A percentile compares a stretch with the other conserved stretches of the same genome.
These are phyloP conservation scores for Theobroma cacao DNA, from an alignment of 345 rosid species.

Conservation along the genomic window DNA sequence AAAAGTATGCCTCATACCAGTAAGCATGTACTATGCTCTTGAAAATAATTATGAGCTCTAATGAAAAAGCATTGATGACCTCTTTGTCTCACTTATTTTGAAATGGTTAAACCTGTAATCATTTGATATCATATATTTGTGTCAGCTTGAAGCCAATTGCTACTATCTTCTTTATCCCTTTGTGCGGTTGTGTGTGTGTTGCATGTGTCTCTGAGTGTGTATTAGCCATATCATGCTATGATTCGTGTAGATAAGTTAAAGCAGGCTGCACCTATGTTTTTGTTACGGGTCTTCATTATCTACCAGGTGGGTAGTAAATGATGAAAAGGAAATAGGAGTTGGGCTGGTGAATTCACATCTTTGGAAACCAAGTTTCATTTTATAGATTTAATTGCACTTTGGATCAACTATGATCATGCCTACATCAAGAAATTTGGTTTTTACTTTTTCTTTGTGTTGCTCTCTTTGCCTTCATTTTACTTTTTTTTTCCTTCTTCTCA, in stretches of 20 bases:
- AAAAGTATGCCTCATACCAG: slow-evolving; percentile 47
- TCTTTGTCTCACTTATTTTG: neutral
- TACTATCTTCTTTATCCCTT: neutral
- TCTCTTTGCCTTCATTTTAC: neutral
- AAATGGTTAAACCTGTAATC: neutral
- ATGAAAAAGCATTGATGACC: neutral
- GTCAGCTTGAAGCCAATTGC: neutral
- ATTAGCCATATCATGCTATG: neutral
- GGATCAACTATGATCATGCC: neutral
- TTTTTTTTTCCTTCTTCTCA: neutral
- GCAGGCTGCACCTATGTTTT: neutral
- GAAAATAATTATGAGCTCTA: neutral
- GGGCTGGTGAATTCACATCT: neutral
- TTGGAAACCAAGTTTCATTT: neutral
- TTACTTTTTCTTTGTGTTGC: neutral
- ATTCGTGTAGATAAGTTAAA: neutral
- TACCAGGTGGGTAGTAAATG: neutral
- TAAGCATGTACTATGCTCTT: neutral
- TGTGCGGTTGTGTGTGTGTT: too few relatives aligned
- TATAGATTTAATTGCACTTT: neutral
- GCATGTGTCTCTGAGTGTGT: neutral
- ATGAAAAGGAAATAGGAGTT: neutral
- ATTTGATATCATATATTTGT: neutral
- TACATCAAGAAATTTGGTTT: neutral
- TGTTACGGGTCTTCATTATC: neutral